These are phyloP conservation scores for Phoma sp. DNA, from an alignment of 2,329 filamentous ascomycete species.

Conservation along the genomic window DNA sequence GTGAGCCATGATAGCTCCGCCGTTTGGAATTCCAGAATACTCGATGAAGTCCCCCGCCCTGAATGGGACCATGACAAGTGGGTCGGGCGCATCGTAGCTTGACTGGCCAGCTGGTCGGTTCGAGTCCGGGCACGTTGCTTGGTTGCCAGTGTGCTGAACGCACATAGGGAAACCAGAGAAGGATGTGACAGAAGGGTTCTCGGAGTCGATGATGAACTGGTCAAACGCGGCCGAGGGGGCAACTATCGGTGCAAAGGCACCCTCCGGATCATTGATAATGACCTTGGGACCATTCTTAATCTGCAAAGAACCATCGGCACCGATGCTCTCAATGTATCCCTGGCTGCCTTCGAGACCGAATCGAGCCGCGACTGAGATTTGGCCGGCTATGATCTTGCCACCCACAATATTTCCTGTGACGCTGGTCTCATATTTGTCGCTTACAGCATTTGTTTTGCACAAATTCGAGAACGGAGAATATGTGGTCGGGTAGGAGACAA, in stretches of 20 bases:
- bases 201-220: slow-evolving; percentile 57
- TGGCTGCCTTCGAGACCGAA: slow-evolving; percentile 45
- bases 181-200: slow-evolving; percentile 55
- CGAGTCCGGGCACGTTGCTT: slow-evolving; percentile 45
- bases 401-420: slow-evolving; percentile 50
- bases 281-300: slow-evolving; percentile 48
- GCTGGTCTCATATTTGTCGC: slow-evolving; percentile 30
- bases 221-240: slow-evolving; percentile 28
- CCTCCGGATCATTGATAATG: slow-evolving; percentile 55
- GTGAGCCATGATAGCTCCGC: slow-evolving; percentile 46
- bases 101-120: slow-evolving; percentile 44
- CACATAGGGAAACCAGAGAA: slow-evolving; percentile 62
- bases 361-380: slow-evolving; percentile 46
- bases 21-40: slow-evolving; percentile 45
- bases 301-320: slow-evolving; percentile 44
- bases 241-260: slow-evolving; percentile 45
- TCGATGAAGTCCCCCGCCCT: slow-evolving; percentile 51
- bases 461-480: slow-evolving; percentile 52
- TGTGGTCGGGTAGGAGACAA: slow-evolving; percentile 57
- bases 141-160: slow-evolving; percentile 51
- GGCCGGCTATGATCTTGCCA: slow-evolving; percentile 47
- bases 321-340: slow-evolving; percentile 46
- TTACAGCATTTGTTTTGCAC: slow-evolving; percentile 26
- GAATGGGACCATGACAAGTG: slow-evolving; percentile 51
- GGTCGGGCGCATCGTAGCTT: slow-evolving; percentile 42